Conservation (phyloP, 2,329 filamentous ascomycete genomes). For the Pseudocercospora crystallina region DNA sequence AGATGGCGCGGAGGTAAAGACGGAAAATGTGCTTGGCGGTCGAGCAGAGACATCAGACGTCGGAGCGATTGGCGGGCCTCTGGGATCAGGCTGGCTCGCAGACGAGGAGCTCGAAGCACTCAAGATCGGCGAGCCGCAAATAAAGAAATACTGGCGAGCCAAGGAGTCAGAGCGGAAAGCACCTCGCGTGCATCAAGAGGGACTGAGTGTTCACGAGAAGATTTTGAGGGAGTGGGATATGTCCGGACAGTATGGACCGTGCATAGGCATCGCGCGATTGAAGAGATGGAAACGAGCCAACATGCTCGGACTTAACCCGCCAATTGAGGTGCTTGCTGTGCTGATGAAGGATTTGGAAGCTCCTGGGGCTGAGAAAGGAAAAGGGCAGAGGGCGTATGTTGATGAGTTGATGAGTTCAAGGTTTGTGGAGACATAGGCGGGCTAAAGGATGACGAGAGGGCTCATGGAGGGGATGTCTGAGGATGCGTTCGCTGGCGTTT, state of each 20-base stretch:
- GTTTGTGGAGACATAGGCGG: constrained; percentile 43
- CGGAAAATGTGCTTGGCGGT: constrained; percentile 34
- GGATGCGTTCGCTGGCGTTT: no score
- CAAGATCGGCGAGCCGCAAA: constrained; percentile 65
- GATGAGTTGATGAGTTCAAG: constrained; percentile 62
- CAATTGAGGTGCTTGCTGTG: constrained; percentile 85
- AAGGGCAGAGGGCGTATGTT: constrained; percentile 68
- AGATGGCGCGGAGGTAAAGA: constrained; percentile 21
- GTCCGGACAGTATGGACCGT: constrained; percentile 86
- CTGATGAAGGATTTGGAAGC: constrained; percentile 67
- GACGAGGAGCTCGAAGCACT: constrained; percentile 58
- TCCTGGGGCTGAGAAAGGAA: constrained; percentile 45
- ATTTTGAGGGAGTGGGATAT: constrained; percentile 90
- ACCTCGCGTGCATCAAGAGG: constrained; percentile 74
- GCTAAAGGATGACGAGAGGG: no score
- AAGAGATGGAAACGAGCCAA: constrained; percentile 89
- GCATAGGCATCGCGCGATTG: constrained; percentile 76
- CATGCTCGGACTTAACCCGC: constrained; percentile 77
- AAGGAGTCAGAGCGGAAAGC: constrained; percentile 70
- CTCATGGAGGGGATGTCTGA: no score
- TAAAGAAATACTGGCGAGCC: constrained; percentile 73
- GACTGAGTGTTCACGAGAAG: constrained; percentile 73
- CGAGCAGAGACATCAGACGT: constrained; percentile 28
- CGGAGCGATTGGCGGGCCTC: constrained; percentile 50
- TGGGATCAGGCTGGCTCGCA: constrained; percentile 34